Conservation (phyloP, 495 filamentous ascomycete species). For the Lophiostoma macrostomum region DNA sequence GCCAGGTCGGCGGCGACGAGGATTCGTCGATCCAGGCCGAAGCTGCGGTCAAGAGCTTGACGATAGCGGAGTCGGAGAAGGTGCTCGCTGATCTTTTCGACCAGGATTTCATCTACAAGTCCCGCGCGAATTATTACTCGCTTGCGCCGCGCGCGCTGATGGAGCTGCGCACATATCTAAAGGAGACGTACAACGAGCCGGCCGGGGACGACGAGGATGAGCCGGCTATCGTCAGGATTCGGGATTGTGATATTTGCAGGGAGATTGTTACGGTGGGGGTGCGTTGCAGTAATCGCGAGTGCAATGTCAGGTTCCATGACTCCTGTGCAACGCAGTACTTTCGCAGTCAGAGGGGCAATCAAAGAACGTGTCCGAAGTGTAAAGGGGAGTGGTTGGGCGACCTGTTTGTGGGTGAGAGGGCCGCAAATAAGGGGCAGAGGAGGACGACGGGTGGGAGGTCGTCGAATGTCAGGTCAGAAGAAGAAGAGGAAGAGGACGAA, state of each 20-base stretch:
- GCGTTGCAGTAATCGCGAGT: slow-evolving; percentile 44
- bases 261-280: slow-evolving; percentile 73
- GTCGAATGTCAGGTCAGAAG: neutral
- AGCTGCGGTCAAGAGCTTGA: slow-evolving; percentile 57
- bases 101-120: slow-evolving; percentile 82
- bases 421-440: slow-evolving; percentile 39
- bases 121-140: slow-evolving; percentile 62
- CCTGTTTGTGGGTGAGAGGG: slow-evolving; percentile 78
- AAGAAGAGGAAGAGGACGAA: slow-evolving; percentile 8
- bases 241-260: slow-evolving; percentile 83
- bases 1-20: slow-evolving; percentile 38
- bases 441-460: slow-evolving; percentile 2
- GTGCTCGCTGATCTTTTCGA: slow-evolving; percentile 66
- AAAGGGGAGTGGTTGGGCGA: slow-evolving; percentile 67
- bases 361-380: slow-evolving; percentile 66
- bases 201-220: slow-evolving; percentile 53
- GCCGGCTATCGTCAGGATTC: slow-evolving; percentile 59
- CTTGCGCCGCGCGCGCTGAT: slow-evolving; percentile 74
- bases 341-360: neutral
- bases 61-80: slow-evolving; percentile 70
- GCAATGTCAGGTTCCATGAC: slow-evolving; percentile 16
- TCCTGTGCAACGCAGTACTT: slow-evolving; percentile 7
- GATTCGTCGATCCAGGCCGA: slow-evolving; percentile 33
- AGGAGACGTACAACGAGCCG: slow-evolving; percentile 76
- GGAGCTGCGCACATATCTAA: slow-evolving; percentile 79